These are phyloP conservation scores for Fusarium sp. DNA, from an alignment of 2,329 filamentous ascomycete genomes.

Conservation along the genomic window DNA sequence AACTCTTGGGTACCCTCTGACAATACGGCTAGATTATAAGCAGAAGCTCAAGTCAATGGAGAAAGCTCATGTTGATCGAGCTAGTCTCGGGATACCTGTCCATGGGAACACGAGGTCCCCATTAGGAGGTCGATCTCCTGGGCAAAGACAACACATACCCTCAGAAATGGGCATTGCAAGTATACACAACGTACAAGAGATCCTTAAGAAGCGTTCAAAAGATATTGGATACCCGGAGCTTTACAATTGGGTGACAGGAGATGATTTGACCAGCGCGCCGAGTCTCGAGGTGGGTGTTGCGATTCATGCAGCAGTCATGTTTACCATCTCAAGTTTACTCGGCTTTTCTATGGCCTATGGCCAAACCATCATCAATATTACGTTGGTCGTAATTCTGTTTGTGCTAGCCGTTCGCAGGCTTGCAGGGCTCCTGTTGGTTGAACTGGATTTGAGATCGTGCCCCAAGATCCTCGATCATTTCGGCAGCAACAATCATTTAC, in stretches of 20 bases:
- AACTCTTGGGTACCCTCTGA: fast-evolving
- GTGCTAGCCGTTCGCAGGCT: background rate
- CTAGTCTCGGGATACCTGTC: fast-evolving
- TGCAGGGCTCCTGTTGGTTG: fast-evolving
- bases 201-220: fast-evolving
- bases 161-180: fast-evolving
- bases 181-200: fast-evolving
- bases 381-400: background rate
- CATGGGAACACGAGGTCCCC: fast-evolving
- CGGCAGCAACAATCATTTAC: fast-evolving
- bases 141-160: fast-evolving
- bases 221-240: background rate
- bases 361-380: fast-evolving
- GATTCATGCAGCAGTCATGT: background rate
- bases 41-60: background rate
- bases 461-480: background rate
- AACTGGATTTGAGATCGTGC: fast-evolving
- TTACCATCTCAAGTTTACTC: fast-evolving
- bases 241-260: background rate
- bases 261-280: background rate
- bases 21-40: background rate
- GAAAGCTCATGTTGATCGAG: no score
- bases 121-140: fast-evolving
- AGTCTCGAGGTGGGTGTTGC: background rate
- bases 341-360: background rate